Evolutionary conservation across 345 rosid species (phyloP), one percentile per base, ranked within the genome.

Genomic region (Syzygium jambos): DNA sequence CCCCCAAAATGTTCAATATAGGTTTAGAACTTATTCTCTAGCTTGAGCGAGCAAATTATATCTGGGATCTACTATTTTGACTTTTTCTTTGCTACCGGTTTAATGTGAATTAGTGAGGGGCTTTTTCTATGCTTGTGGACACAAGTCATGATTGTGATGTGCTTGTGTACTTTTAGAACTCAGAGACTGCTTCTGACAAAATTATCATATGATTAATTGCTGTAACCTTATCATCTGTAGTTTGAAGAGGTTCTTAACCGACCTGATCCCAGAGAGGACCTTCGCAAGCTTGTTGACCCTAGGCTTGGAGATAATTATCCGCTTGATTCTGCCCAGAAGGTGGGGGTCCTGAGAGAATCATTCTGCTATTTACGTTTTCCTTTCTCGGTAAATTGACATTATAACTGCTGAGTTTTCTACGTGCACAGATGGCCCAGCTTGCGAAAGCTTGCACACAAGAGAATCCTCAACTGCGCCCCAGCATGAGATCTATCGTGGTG

Each of bases 401-500:
- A 8, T 41, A 22, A 14, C 51, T 34, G 38, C 86, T n/a, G 15
- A 43, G 65, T 54, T 78, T 73, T 68, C 49, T 86, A 38, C 27
- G 53, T 85, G 53, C 43, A 88, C 95, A 98, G 99, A 95, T 98
- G 97, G 95, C 96, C 63, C 96, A 94, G 89, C 94, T 98, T 78
- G 99, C 96, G 41, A 94, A 90, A 89, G 99, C 94, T 15, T 96
- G 99, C 92, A 95, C 99, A 6, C 95, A 92, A 84, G 99, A 94
- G 92, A 93, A 91, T 63, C 95, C 98, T 52, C 98, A 93, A 87
- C 89, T 92, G 82, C 95, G 98, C 9, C 99, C 99, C 4, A 94
- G 94, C 51, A 98, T 95, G 99, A 95, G 98, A 89, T 95, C 97
- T 57, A 90, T 96, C 7, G 99, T 96, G 87, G 99, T 96, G 56